Base-by-base conservation (phyloP, 2,329 filamentous ascomycete genomes). In the Colletotrichum cordylinicola region DNA sequence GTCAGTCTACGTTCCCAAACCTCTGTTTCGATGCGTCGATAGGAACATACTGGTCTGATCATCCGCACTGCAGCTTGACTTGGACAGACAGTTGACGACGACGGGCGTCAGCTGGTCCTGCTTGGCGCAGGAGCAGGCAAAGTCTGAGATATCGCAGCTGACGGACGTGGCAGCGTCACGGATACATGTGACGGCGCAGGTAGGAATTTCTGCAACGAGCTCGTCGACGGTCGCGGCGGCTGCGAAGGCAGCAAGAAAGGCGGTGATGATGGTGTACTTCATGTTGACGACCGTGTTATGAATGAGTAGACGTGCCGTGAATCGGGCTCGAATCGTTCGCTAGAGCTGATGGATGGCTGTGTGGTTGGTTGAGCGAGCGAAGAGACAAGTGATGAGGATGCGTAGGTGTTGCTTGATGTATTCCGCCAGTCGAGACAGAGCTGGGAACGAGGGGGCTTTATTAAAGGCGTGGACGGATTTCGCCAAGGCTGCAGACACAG, bases 141-240 rank as follows among this genome's bases (percentile, higher is more conserved):
- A 78, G 78, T 88, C 85, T 70, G 75, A 75, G 66, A 81, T 29
- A 4, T 61, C 72, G 81, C 86, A 88, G 74, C 82, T 82, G 48
- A 84, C 79, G 58, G 78, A 52, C 21, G 77, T 77, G 24, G 83
- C 81, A 13, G 80, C 83, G 8, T 78, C 68, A 48, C 80, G 77
- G 73, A 88, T 80, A 77, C 87, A 88, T 5, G 77, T 62, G 77
- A 82, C 78, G 15, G 86, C 84, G 79, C 87, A 88, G 8, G 78
- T 55, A 24, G 86, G 87, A 13, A 88, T 82, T 69, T 81, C 64
- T 13, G 77, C 52, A 72, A 82, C 74, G 64, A 84, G 76, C 13
- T 82, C 72, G 72, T 78, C 72, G 67, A 82, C 31, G 56, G 73
- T 72, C 70, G 74, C 77, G 52, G 82, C 70, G 35, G 81, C 80